Percentiles rank a stretch among this genome's conserved stretches.
phyloP scores from a whole-genome alignment of 768 basidiomycete genomes.

The Auricularia sp. region DNA sequence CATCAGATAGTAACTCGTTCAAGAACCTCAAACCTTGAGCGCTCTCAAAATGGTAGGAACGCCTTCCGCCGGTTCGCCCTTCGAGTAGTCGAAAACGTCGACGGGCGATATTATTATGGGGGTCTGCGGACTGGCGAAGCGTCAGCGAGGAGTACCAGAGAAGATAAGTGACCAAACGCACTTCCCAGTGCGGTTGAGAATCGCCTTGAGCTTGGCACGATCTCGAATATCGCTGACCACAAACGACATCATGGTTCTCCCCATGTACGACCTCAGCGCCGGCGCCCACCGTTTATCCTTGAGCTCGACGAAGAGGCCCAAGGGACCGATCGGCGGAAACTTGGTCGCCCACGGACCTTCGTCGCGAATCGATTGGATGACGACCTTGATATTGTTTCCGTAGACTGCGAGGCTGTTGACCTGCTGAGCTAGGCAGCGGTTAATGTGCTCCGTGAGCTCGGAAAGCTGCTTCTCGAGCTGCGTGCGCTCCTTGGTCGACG shows the following conservation, averaged over 20 bases:
- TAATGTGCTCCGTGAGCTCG: constrained; percentile 42
- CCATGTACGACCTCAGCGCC: constrained; percentile 56
- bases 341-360: constrained; percentile 51
- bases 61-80: constrained; percentile 58
- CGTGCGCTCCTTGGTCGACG: constrained; percentile 5
- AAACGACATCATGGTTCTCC: constrained; percentile 53
- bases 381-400: constrained; percentile 49
- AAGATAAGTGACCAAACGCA: constrained; percentile 28
- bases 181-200: constrained; percentile 50
- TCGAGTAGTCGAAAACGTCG: constrained; percentile 72
- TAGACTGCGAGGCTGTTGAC: constrained; percentile 52
- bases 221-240: constrained; percentile 71
- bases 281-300: constrained; percentile 60
- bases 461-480: constrained; percentile 26
- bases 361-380: constrained; percentile 43
- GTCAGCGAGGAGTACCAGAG: not conserved
- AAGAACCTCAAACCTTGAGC: constrained; percentile 48
- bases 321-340: constrained; percentile 56
- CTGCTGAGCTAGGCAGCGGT: constrained; percentile 38
- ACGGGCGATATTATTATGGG: constrained; percentile 55
- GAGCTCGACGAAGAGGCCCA: constrained; percentile 71
- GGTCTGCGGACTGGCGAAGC: constrained; percentile 30
- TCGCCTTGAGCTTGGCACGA: constrained; percentile 40
- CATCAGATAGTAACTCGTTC: not conserved
- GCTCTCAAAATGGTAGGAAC: constrained; percentile 73